These are phyloP conservation scores for Sporothrix brasiliensis DNA, from an alignment of 2,329 filamentous ascomycete species.

Conservation along the genomic window DNA sequence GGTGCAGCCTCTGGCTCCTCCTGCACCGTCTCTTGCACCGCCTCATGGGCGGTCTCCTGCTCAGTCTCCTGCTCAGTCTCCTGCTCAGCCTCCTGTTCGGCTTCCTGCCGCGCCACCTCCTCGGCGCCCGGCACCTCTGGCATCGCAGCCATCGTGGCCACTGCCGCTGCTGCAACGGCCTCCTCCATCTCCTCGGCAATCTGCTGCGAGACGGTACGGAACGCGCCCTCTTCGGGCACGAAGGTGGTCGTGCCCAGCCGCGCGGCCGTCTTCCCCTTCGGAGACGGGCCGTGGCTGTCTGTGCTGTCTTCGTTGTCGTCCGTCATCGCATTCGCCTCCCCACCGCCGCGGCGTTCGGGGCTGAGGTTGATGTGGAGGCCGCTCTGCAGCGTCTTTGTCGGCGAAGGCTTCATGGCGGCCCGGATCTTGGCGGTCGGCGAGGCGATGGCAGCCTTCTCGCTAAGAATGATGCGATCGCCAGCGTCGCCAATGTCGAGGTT, in stretches of 20 bases:
- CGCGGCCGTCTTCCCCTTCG: neutral
- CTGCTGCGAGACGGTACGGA: constrained; percentile 61
- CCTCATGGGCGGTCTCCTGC: neutral
- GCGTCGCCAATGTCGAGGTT: constrained; percentile 47
- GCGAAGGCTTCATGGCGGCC: constrained; percentile 41
- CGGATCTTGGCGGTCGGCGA: constrained; percentile 37
- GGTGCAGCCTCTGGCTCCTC: neutral
- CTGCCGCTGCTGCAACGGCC: constrained; percentile 37
- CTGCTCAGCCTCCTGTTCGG: neutral
- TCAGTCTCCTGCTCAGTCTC: neutral
- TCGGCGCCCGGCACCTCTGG: constrained; percentile 38
- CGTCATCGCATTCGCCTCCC: too few species aligned
- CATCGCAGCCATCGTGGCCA: constrained; percentile 36
- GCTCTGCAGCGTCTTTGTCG: constrained; percentile 44
- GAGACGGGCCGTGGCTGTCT: constrained; percentile 7
- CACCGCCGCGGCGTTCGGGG: neutral
- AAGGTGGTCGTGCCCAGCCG: constrained; percentile 57
- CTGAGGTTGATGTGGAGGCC: constrained; percentile 37
- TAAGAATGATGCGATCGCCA: constrained; percentile 50
- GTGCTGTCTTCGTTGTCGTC: neutral
- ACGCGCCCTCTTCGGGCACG: constrained; percentile 64
- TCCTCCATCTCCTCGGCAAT: constrained; percentile 52
- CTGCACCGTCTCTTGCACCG: neutral
- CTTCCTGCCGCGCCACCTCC: neutral
- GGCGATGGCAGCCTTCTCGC: constrained; percentile 40